phyloP scores from a whole-genome alignment of 2,329 filamentous ascomycete genomes.

The Beauveria sp. region DNA sequence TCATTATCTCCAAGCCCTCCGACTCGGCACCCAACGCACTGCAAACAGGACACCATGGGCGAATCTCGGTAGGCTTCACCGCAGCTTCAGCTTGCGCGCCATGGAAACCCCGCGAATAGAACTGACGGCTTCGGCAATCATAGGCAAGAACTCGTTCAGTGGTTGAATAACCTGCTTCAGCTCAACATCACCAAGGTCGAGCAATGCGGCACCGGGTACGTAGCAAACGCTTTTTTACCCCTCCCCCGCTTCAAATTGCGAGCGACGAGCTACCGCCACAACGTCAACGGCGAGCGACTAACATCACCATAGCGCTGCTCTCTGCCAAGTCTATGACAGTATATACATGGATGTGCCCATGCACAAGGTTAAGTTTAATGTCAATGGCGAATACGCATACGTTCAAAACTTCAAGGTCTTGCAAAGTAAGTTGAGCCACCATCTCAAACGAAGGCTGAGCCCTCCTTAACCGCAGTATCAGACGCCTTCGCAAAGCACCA shows the following conservation, averaged over 20 bases:
- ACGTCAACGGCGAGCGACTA: slow-evolving; percentile 1
- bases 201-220: slow-evolving; percentile 96
- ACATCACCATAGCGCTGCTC: slow-evolving; percentile 62
- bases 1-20: slow-evolving; percentile 8
- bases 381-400: slow-evolving; percentile 94
- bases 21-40: slow-evolving; percentile 9
- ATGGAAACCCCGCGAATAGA: not conserved
- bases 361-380: slow-evolving; percentile 96
- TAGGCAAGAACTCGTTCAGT: slow-evolving; percentile 93
- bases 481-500: slow-evolving; percentile 79
- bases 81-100: not conserved
- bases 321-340: slow-evolving; percentile 97
- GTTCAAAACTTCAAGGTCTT: slow-evolving; percentile 97
- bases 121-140: not conserved
- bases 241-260: slow-evolving; percentile 14
- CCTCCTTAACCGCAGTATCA: slow-evolving; percentile 24
- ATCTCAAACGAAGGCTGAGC: slow-evolving; percentile 1
- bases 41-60: slow-evolving; percentile 34
- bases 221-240: slow-evolving; percentile 18
- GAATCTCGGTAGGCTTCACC: slow-evolving; percentile 35
- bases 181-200: slow-evolving; percentile 98
- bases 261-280: not conserved
- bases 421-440: slow-evolving; percentile 59
- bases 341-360: slow-evolving; percentile 96
- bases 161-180: slow-evolving; percentile 96